These are phyloP conservation scores for Periconia digitata DNA, from an alignment of 2,329 filamentous ascomycete species.

Conservation along the genomic window DNA sequence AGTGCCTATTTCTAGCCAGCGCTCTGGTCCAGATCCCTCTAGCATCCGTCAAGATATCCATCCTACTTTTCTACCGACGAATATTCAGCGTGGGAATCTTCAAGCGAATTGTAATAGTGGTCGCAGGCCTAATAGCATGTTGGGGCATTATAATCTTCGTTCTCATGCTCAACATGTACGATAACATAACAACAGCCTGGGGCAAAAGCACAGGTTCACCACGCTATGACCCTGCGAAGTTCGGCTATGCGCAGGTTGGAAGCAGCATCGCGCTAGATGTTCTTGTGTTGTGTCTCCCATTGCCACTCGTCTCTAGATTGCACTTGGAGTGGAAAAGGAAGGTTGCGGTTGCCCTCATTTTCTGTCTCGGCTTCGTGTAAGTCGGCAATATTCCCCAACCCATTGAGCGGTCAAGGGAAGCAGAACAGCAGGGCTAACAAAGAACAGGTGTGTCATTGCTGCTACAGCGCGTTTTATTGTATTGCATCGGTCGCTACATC, in stretches of 20 bases:
- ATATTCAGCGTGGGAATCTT: constrained; percentile 1
- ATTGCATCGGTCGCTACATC: constrained; percentile 11
- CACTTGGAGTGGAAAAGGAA: constrained; percentile 7
- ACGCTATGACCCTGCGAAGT: background rate
- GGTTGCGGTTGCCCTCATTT: constrained; percentile 6
- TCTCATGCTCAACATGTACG: too few species aligned
- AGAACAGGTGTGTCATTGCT: constrained; percentile 14
- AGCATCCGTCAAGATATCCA: constrained; percentile 5
- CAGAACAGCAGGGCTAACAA: too few species aligned
- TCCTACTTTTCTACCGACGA: constrained; percentile 7
- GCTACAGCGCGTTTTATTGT: too few species aligned
- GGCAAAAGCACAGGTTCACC: constrained; percentile 1
- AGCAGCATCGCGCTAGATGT: constrained; percentile 10
- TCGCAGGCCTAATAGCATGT: too few species aligned
- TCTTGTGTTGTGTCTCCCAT: constrained; percentile 9
- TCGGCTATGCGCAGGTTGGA: background rate
- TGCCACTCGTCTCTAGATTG: constrained; percentile 8
- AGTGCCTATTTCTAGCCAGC: background rate
- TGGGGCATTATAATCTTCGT: too few species aligned
- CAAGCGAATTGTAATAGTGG: background rate
- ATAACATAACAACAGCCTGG: too few species aligned
- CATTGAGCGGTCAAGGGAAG: background rate
- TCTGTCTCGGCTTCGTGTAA: constrained; percentile 10
- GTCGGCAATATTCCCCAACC: background rate
- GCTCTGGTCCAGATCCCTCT: constrained; percentile 2